phyloP scores from a whole-genome alignment of 2,329 filamentous ascomycete species.

The Aspergillus latus region DNA sequence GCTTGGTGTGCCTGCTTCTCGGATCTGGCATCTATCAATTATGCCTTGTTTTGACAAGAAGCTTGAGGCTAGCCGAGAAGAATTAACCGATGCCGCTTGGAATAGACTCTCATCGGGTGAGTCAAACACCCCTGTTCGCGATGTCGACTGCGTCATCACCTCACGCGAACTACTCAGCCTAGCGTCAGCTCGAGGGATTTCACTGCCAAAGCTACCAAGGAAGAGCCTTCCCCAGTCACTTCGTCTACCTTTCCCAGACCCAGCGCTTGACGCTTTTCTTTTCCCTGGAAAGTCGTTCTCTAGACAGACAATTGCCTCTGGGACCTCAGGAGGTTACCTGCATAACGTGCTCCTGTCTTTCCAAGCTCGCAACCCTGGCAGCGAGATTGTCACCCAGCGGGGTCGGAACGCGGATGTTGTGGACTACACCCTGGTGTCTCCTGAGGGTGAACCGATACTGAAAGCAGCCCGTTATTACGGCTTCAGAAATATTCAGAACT shows the following conservation, averaged over 20 bases:
- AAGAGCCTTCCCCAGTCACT: slow-evolving; percentile 51
- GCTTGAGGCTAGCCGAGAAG: slow-evolving; percentile 88
- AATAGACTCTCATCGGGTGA: slow-evolving; percentile 34
- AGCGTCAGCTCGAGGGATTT: slow-evolving; percentile 73
- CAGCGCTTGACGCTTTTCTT: slow-evolving; percentile 68
- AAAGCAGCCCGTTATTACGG: slow-evolving; percentile 91
- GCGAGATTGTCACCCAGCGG: slow-evolving; percentile 66
- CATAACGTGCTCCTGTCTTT: slow-evolving; percentile 78
- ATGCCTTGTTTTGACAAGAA: slow-evolving; percentile 99
- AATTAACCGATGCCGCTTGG: slow-evolving; percentile 83
- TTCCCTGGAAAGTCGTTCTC: slow-evolving; percentile 56
- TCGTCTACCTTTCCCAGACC: slow-evolving; percentile 68
- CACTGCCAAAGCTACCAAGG: slow-evolving; percentile 71
- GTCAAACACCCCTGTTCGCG: slow-evolving; percentile 59
- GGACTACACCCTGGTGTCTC: slow-evolving; percentile 70
- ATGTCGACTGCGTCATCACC: slow-evolving; percentile 98
- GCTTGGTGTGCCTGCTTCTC: slow-evolving; percentile 69
- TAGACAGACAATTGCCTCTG: slow-evolving; percentile 56
- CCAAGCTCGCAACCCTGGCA: slow-evolving; percentile 68
- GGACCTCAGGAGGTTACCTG: slow-evolving; percentile 85
- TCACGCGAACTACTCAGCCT: slow-evolving; percentile 92
- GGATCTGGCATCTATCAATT: slow-evolving; percentile 90
- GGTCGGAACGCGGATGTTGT: slow-evolving; percentile 90
- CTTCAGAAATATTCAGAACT: slow-evolving; percentile 96
- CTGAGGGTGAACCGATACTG: slow-evolving; percentile 62